These are phyloP conservation scores for Camelina hispida DNA, from an alignment of 345 rosid species.

Conservation along the genomic window DNA sequence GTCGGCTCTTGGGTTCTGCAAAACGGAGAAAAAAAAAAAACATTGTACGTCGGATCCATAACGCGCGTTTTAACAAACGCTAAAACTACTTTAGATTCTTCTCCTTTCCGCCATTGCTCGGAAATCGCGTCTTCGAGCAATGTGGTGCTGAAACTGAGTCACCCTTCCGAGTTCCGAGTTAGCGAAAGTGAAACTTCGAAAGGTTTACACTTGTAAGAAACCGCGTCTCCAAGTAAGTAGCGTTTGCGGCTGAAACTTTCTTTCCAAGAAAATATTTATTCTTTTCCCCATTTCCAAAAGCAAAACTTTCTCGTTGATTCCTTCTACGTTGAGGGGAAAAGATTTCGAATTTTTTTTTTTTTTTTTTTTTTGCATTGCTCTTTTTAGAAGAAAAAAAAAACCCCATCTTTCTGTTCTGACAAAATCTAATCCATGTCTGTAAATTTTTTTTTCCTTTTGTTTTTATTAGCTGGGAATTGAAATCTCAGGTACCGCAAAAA, in stretches of 20 bases:
- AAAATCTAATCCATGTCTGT: constrained; percentile 2
- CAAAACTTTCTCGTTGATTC: constrained; percentile 31
- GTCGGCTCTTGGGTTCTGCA: constrained; percentile 62
- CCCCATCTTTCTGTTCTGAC: constrained; percentile 13
- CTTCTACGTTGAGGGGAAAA: constrained; percentile 38
- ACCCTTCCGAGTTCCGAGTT: constrained; percentile 42
- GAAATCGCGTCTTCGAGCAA: constrained; percentile 29
- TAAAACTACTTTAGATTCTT: background rate
- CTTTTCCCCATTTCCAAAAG: constrained; percentile 29
- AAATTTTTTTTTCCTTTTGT: constrained; percentile 18
- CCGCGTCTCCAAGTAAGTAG: constrained; percentile 42
- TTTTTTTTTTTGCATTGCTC: background rate
- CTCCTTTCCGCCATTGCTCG: constrained; percentile 19
- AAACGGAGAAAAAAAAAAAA: constrained; percentile 8
- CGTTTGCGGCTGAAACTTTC: constrained; percentile 37
- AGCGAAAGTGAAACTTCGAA: constrained; percentile 17
- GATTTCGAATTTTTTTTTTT: constrained; percentile 17
- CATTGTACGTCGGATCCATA: constrained; percentile 33
- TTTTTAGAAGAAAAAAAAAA: background rate
- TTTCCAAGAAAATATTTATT: constrained; percentile 32
- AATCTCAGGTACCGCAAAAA: constrained; percentile 27
- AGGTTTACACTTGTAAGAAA: constrained; percentile 25
- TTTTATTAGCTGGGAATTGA: constrained; percentile 29
- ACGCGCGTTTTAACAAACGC: constrained; percentile 30
- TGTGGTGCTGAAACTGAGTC: constrained; percentile 48